These are phyloP conservation scores for Biscogniauxia mediterranea DNA, from an alignment of 2,329 filamentous ascomycete genomes.

Conservation along the genomic window DNA sequence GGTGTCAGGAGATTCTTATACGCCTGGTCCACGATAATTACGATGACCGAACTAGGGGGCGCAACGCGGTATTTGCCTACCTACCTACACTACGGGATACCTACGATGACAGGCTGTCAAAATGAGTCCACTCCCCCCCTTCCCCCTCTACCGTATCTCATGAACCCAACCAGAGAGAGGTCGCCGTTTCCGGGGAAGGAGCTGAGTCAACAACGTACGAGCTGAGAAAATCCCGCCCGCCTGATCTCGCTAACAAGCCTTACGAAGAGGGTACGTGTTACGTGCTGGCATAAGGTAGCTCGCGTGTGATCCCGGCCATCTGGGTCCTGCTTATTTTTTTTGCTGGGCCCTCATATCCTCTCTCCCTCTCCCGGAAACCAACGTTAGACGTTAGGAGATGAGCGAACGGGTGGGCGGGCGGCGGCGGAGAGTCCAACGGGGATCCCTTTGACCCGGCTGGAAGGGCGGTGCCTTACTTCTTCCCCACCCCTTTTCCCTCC, in stretches of 20 bases:
- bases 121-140: too few species aligned
- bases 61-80: not conserved
- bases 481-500: not conserved
- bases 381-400: not conserved
- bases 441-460: not conserved
- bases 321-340: not conserved
- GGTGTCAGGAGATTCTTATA: not conserved
- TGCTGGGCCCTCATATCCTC: not conserved
- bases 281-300: not conserved
- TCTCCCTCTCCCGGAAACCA: not conserved
- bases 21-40: not conserved
- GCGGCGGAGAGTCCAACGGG: not conserved
- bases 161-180: not conserved
- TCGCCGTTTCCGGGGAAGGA: not conserved
- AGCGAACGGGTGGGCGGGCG: not conserved
- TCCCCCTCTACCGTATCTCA: not conserved
- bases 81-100: not conserved
- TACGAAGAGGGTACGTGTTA: not conserved
- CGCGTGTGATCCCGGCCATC: not conserved
- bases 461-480: not conserved
- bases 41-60: not conserved
- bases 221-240: not conserved
- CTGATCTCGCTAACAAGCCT: not conserved
- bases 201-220: not conserved
- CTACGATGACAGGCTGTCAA: not conserved